Base-by-base conservation (phyloP, 495 filamentous ascomycete genomes). In the Bryoglossum gracile region DNA sequence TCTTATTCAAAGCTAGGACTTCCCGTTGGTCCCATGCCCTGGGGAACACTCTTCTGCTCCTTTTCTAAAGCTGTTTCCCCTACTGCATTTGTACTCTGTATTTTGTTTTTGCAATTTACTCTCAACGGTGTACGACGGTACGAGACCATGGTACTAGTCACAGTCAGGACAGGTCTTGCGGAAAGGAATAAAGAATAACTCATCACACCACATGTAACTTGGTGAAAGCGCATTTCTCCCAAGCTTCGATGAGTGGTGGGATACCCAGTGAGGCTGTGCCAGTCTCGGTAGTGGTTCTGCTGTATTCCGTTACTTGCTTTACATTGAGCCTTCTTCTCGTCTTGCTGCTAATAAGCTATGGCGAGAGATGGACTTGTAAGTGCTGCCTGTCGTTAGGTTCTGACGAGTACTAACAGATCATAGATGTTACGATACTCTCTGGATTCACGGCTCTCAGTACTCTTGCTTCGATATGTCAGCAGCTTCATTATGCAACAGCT, bases 321-420 rank as follows among this genome's bases (percentile, higher is more conserved):
- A 45, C 32, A 3, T 47, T 57, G 34, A 64, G 64, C 40, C 34
- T 46, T 18, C 49, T 74, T 21, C 51, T 74, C 39, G 46, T 70
- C 2, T 65, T 62, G 56, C 54, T 75, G 8, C 64, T 69, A 0
- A 69, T 64, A 59, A 63, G 50, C 18, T 70, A 69, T 48, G 64
- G 69, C 24, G 70, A 73, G 51, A 67, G 63, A 46, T 62, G 57
- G 43, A 73, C 70, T 37, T 75, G 71, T 75, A 63, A 50, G 68
- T 64, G 13, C 10, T 8, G 14, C 25, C n/a, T 11, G 22, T 16
- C n/a, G 30, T 3, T 39, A n/a, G 8, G 25, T 22, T n/a, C 17
- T 22, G 25, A 48, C 18, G 18, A 21, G 14, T 8, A 49, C 43
- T 61, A 21, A 62, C 26, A 51, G 32, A 14, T 11, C 5, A 35